Base-by-base conservation (phyloP, 352 stramenopile species). In the Pythium insidiosum region DNA sequence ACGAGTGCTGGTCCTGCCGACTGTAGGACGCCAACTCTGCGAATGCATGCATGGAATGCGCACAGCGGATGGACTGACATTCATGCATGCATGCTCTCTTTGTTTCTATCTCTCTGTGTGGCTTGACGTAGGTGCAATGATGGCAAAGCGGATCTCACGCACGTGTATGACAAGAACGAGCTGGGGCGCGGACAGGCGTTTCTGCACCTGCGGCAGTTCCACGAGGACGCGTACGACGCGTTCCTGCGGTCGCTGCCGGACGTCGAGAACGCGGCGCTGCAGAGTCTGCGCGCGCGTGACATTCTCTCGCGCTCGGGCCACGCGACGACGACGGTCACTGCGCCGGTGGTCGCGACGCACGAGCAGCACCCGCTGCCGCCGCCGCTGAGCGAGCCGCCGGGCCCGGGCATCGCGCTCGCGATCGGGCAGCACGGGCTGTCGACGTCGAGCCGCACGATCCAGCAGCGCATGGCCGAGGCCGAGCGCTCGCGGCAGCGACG, bases 1-100 rank as follows among this genome's bases (percentile, higher is more conserved):
- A 56, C 16, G 76, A 85, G 47, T 84, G 68, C 60, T 88, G 76
- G 76, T 80, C 69, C 4, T 88, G 76, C 28, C 73, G 67, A 29
- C 38, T 79, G 70, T 84, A 57, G 21, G 63, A n/a, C n/a, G n/a
- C n/a, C n/a, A n/a, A n/a, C n/a, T n/a, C n/a, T n/a, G n/a, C n/a
- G n/a, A n/a, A n/a, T n/a, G n/a, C n/a, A n/a, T n/a, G n/a, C n/a
- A n/a, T n/a, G n/a, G n/a, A n/a, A n/a, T n/a, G n/a, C n/a, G n/a
- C n/a, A n/a, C n/a, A n/a, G n/a, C n/a, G n/a, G n/a, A n/a, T n/a
- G n/a, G n/a, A n/a, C n/a, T n/a, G n/a, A n/a, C n/a, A n/a, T n/a
- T n/a, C n/a, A n/a, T n/a, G n/a, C n/a, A n/a, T n/a, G n/a, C n/a
- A n/a, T n/a, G n/a, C n/a, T n/a, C n/a, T n/a, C n/a, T n/a, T n/a